phyloP scores from a whole-genome alignment of 805 yeast genomes.

The Nakazawaea anatomiae region DNA sequence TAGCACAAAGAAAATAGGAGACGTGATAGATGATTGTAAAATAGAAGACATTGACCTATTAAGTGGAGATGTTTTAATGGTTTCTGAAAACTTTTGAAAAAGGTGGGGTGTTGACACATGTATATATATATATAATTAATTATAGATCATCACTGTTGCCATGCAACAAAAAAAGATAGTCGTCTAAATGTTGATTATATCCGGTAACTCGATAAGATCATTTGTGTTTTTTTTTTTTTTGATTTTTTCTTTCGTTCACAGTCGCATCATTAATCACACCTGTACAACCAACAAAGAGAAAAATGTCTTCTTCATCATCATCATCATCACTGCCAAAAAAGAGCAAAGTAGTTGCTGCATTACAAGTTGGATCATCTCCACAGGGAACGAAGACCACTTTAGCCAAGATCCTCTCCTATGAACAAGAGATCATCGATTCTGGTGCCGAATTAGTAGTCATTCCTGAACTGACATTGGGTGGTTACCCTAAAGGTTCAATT shows the following conservation, averaged over 20 bases:
- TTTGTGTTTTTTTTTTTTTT: too few relatives aligned
- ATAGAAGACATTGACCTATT: constrained; percentile 37
- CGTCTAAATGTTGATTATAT: too few relatives aligned
- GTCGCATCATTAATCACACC: too few relatives aligned
- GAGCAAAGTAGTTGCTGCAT: constrained; percentile 30
- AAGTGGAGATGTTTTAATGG: constrained; percentile 32
- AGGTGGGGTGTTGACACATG: background rate
- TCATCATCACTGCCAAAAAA: background rate
- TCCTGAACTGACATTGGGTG: constrained; percentile 42
- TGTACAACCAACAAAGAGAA: too few relatives aligned
- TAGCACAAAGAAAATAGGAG: constrained; percentile 36
- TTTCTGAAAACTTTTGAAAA: constrained; percentile 17
- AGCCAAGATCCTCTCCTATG: constrained; percentile 31
- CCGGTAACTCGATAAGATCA: too few relatives aligned
- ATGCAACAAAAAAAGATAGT: too few relatives aligned
- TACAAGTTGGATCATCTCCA: constrained; percentile 35
- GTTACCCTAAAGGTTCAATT: constrained; percentile 38
- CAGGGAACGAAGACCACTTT: constrained; percentile 31
- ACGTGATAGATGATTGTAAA: constrained; percentile 29
- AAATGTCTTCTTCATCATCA: too few relatives aligned
- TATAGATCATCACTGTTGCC: too few relatives aligned
- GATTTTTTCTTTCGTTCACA: too few relatives aligned
- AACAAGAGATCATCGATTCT: constrained; percentile 24
- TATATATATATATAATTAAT: background rate
- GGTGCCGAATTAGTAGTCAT: constrained; percentile 33